phyloP scores from a whole-genome alignment of 345 rosid genomes.

The Cardamine occulta region DNA sequence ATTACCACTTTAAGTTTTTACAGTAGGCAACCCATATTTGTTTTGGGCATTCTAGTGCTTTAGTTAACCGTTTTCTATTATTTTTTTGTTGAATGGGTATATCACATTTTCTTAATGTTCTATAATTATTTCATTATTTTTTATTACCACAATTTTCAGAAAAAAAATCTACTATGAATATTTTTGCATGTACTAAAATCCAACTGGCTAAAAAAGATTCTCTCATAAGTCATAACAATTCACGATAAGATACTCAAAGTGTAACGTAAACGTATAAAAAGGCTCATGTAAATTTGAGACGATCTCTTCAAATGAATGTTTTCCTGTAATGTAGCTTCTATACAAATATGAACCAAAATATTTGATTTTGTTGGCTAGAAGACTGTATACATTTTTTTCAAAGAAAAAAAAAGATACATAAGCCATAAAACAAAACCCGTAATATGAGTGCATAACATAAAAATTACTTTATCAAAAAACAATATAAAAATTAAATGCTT shows the following conservation, averaged over 20 bases:
- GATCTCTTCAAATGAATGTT: neutral
- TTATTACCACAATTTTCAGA: neutral
- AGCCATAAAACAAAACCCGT: neutral
- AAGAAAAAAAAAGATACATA: neutral
- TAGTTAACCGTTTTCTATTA: neutral
- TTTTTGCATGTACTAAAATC: neutral
- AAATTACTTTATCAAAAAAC: slow-evolving; percentile 16
- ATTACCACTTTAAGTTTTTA: neutral
- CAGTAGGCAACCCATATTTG: slow-evolving; percentile 6
- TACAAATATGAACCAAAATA: neutral
- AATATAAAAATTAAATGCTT: slow-evolving; percentile 17
- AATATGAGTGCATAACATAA: neutral
- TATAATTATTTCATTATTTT: neutral
- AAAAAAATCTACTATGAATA: neutral
- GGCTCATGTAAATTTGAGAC: neutral
- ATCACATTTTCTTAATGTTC: neutral
- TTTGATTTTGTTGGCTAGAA: neutral
- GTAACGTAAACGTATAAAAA: neutral
- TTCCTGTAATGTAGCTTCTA: neutral
- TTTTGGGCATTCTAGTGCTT: slow-evolving; percentile 2
- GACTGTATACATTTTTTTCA: no score
- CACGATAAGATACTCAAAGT: neutral
- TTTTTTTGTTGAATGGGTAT: neutral
- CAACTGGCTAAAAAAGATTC: neutral
- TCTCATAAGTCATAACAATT: neutral